phyloP scores from a whole-genome alignment of 2,329 filamentous ascomycete species.

The Fusarium illudens region DNA sequence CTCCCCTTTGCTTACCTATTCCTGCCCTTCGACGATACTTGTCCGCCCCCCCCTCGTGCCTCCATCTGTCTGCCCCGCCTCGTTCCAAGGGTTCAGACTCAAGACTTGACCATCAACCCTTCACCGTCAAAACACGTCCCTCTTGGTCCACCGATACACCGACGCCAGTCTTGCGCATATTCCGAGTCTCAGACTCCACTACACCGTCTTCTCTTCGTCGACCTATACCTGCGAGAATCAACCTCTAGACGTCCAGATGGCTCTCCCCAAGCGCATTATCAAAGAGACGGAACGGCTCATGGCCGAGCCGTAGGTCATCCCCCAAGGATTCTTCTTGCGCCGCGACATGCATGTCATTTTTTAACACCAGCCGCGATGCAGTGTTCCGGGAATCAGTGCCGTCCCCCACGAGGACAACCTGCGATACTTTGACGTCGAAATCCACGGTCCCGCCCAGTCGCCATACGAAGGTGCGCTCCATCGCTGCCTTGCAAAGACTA shows the following conservation, averaged over 20 bases:
- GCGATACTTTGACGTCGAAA: slow-evolving; percentile 97
- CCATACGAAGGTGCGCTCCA: slow-evolving; percentile 83
- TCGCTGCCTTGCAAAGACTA: neutral
- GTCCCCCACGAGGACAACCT: slow-evolving; percentile 97
- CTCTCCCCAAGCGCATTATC: slow-evolving; percentile 93
- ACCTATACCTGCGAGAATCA: neutral
- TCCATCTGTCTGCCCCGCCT: slow-evolving; percentile 24
- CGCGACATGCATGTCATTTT: slow-evolving; percentile 15
- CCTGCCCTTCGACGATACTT: slow-evolving; percentile 11
- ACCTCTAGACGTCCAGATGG: slow-evolving; percentile 57
- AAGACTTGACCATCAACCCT: slow-evolving; percentile 10
- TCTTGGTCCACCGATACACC: neutral
- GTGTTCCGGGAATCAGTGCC: slow-evolving; percentile 95
- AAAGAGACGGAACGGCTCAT: slow-evolving; percentile 98
- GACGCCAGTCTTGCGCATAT: neutral
- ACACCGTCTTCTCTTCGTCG: neutral
- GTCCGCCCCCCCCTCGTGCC: neutral
- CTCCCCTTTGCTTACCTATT: neutral
- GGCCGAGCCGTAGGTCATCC: slow-evolving; percentile 82
- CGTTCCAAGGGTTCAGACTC: slow-evolving; percentile 24
- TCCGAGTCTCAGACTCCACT: neutral
- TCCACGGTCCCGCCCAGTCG: slow-evolving; percentile 89
- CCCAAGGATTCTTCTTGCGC: slow-evolving; percentile 8
- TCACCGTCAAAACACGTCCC: slow-evolving; percentile 10
- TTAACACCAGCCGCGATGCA: slow-evolving; percentile 50